Percentiles rank a stretch among this genome's conserved stretches.
Evolutionary conservation across 2,329 filamentous ascomycete genomes (phyloP).

Genomic region (Parascedosporium putredinis): DNA sequence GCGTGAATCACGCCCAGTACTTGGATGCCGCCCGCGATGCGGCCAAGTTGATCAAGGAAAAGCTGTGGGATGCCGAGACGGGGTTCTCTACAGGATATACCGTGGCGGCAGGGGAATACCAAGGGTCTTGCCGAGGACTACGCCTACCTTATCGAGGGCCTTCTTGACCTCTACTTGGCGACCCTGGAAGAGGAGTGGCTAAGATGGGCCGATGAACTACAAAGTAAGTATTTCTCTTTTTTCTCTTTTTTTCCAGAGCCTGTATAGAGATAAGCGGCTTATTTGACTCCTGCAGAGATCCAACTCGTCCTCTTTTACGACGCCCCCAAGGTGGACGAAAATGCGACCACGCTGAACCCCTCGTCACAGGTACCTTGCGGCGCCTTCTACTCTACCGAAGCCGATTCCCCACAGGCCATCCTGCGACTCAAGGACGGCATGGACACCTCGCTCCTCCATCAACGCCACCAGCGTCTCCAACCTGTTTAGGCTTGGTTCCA

Average conservation of each 20-base stretch:
- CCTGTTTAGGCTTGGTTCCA: slow-evolving; percentile 64
- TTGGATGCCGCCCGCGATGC: slow-evolving; percentile 56
- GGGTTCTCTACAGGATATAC: slow-evolving; percentile 64
- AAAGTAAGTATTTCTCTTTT: slow-evolving; percentile 40
- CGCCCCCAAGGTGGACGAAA: slow-evolving; percentile 17
- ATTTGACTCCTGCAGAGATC: too few relatives aligned
- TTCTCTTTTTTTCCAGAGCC: neutral
- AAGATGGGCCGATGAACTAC: slow-evolving; percentile 70
- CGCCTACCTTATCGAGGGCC: slow-evolving; percentile 72
- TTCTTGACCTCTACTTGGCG: slow-evolving; percentile 75
- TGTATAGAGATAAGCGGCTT: too few relatives aligned
- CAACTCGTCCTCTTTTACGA: slow-evolving; percentile 77
- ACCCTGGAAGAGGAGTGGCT: slow-evolving; percentile 69
- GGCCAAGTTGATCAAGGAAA: slow-evolving; percentile 58
- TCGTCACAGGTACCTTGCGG: slow-evolving; percentile 30
- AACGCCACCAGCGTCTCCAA: slow-evolving; percentile 84
- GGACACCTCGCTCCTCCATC: slow-evolving; percentile 75
- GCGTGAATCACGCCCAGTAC: slow-evolving; percentile 48
- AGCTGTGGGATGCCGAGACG: slow-evolving; percentile 58
- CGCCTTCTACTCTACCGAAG: slow-evolving; percentile 65
- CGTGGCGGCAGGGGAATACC: slow-evolving; percentile 52
- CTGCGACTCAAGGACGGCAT: slow-evolving; percentile 91
- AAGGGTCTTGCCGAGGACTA: slow-evolving; percentile 84
- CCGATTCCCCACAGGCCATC: slow-evolving; percentile 56
- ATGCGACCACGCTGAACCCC: slow-evolving; percentile 10